Evolutionary conservation across 768 basidiomycete genomes (phyloP), one percentile per base, ranked within the genome.

Genomic region (Hydnomerulius pinastri): DNA sequence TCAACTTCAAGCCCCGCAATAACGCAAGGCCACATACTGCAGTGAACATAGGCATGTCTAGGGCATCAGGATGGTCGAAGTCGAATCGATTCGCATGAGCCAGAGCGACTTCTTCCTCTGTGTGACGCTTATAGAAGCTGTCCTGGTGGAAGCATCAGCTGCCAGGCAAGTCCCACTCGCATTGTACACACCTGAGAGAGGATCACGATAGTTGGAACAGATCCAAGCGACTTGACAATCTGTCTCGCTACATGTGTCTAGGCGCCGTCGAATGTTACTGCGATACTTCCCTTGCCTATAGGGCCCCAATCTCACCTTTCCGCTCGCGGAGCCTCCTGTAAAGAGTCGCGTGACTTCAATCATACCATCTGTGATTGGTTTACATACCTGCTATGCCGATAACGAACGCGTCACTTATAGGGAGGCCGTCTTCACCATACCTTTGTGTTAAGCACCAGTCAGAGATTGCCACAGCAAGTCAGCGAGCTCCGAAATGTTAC

Each of bases 41-140:
- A 41, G 87, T 85, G 59, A 98, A 94, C 65, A 92, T 72, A 2
- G 84, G 80, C 80, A 93, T 89, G 69, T 99, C 96, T 43, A 98
- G 87, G 4, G 94, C 86, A 68, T 90, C 83, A 10, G 96, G 96
- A 59, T 94, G 91, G 62, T 99, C 96, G 56, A 95, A 88, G 61
- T 95, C 92, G 53, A 86, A 78, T 43, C 81, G 71, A 60, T 86
- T 95, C 15, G 82, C 79, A 65, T 92, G 87, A 0, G 96, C 96
- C n/a, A 89, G 75, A 6, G 74, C 78, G 17, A 92, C 75, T 69
- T 98, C 87, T 58, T 95, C 91, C 2, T 81, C 77, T 4, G 78
- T 79, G 60, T 92, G 90, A 39, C 72, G 71, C 61, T 87, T 91
- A 73, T 99, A 99, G 71, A 98, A 99, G 64, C 90, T 91, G 68